Base-by-base conservation (phyloP, 1,284 basidiomycete genomes). In the Cerrena zonata region DNA sequence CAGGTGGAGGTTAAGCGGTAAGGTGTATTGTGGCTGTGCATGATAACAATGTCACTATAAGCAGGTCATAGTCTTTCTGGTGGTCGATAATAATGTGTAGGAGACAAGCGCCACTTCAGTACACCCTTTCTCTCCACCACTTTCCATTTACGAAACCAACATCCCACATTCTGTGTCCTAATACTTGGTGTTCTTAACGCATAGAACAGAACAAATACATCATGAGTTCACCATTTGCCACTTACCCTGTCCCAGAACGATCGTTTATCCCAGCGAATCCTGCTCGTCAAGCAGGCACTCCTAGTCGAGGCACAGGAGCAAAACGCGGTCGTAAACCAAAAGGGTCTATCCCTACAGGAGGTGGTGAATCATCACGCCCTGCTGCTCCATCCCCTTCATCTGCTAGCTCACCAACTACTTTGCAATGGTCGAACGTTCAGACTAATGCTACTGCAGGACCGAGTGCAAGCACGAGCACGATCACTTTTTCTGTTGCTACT, bases 261-360 rank as follows among this genome's bases (percentile, higher is more conserved):
- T 55, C 72, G 1, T 73, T 70, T 48, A 65, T 70, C 26, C 64
- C 67, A 4, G 59, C 65, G 7, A 55, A 59, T 30, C 60, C 71
- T n/a, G 57, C 62, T 27, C 58, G 61, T 1, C 67, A 67, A 2
- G 58, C 61, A 2, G 62, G 54, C 3, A 47, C 64, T 26, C 53
- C 62, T 39, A 43, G 61, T 45, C 53, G 75, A 45, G 72, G 73
- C n/a, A 70, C 72, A 15, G 77, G 76, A 15, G 74, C 78, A 5
- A 82, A 82, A 61, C 75, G 80, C 10, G 80, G 80, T 26, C 72
- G 80, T 13, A 82, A 82, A 60, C 79, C 80, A 10, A 75, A 76
- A 54, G 75, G 72, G 15, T 62, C 69, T 5, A 55, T 58, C 11
- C 53, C 54, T 3, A 56, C 59, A 1, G 56, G 61, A 3, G 50